Evolutionary conservation across 495 filamentous ascomycete genomes (phyloP).

Genomic region (Glarea lozoyensis): DNA sequence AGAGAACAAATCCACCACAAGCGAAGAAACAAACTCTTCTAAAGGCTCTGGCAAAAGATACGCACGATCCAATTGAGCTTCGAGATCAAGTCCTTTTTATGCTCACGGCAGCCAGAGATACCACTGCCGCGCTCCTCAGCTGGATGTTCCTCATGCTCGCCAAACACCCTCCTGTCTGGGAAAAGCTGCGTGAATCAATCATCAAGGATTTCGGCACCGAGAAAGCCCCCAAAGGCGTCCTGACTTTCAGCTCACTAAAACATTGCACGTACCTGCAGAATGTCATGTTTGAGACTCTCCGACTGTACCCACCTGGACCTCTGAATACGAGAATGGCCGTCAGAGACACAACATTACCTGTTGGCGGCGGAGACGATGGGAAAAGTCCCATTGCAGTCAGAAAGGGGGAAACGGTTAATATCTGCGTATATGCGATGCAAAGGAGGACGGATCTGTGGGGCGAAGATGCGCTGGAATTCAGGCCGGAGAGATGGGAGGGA

Average conservation of each 20-base stretch:
- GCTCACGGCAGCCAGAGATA: slow-evolving; percentile 47
- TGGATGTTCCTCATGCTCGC: slow-evolving; percentile 70
- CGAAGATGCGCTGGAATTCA: slow-evolving; percentile 39
- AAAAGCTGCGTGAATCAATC: slow-evolving; percentile 36
- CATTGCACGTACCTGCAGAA: slow-evolving; percentile 11
- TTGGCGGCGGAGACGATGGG: slow-evolving; percentile 40
- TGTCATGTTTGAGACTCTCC: slow-evolving; percentile 24
- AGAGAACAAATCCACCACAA: background rate
- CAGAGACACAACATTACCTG: slow-evolving; percentile 39
- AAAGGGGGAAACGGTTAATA: slow-evolving; percentile 25
- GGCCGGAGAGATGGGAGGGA: slow-evolving; percentile 46
- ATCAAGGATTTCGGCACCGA: slow-evolving; percentile 14
- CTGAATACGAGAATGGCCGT: slow-evolving; percentile 43
- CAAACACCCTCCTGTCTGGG: slow-evolving; percentile 51
- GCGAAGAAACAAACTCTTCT: slow-evolving; percentile 56
- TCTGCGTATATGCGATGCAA: slow-evolving; percentile 13
- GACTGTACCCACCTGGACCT: slow-evolving; percentile 48
- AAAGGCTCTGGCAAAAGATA: slow-evolving; percentile 65
- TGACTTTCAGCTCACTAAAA: slow-evolving; percentile 13
- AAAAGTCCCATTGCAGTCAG: slow-evolving; percentile 34
- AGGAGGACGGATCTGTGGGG: slow-evolving; percentile 23
- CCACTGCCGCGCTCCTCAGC: slow-evolving; percentile 31
- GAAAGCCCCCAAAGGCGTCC: slow-evolving; percentile 2
- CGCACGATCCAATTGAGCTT: slow-evolving; percentile 53
- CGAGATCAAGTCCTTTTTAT: slow-evolving; percentile 51